Base-by-base conservation (phyloP, 2,329 filamentous ascomycete genomes). In the Elsinoe fawcettii region DNA sequence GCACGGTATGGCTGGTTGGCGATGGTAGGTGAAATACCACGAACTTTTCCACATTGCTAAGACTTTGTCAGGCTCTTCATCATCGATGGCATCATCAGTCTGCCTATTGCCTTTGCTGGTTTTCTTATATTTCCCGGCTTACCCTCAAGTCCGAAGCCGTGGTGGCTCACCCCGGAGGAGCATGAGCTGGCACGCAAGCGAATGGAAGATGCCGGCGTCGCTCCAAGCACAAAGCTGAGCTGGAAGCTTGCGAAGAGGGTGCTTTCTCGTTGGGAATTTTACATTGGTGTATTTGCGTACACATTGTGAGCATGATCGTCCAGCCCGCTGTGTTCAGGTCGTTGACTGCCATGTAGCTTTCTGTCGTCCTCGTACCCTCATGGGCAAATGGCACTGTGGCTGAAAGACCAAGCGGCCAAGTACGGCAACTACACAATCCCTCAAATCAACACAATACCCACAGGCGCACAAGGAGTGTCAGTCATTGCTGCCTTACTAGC, bases 21-120 rank as follows among this genome's bases (percentile, higher is more conserved):
- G 80, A 34, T 80, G 77, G 75, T 67, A 55, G 16, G 20, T 56
- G 5, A 12, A 16, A 16, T 5, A 3, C 2, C 8, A 9, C 18
- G 11, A 5, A 22, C 12, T 5, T 3, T 2, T 14, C 11, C 12
- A 8, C 20, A 4, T 23, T 16, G 20, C 51, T 46, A 18, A 43
- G 12, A 12, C 25, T 20, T 46, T 11, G 4, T 14, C 27, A 51
- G 61, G 61, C 55, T 63, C 1, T 84, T 83, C 57, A 77, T 84
- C 37, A 78, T 82, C 41, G 79, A 83, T 62, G 77, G 77, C 0
- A 69, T 80, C 37, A 81, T 82, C 61, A 80, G 77, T 1, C 70
- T 83, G 2, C 80, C 80, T 0, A 75, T 83, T 12, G 78, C 78
- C 1, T 57, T 82, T 1, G 73, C 77, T 4, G 80, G 80, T 0